Base-by-base conservation (phyloP, 768 basidiomycete species). In the Mycena venus region DNA sequence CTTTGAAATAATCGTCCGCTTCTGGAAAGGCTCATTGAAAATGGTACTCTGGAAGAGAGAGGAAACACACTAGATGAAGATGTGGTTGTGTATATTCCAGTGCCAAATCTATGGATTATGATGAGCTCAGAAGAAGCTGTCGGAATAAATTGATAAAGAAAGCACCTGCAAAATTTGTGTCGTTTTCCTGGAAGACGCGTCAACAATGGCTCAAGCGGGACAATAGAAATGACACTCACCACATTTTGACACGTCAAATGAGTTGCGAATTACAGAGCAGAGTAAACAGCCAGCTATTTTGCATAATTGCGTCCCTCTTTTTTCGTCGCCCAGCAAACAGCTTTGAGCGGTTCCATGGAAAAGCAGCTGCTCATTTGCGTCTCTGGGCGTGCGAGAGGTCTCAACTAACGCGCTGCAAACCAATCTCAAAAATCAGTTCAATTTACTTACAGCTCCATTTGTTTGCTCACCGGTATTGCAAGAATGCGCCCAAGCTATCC, bases 261-360 rank as follows among this genome's bases (percentile, higher is more conserved):
- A 92, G 19, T 84, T 85, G 21, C 89, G 86, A 59, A 93, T 82
- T 29, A 93, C 87, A 32, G 83, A 83, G 75, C 92, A 93, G 29
- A 93, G 79, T 72, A 83, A 85, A 63, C 92, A 93, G 67, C 86
- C 85, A 17, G 87, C 78, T 10, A 89, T 81, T 58, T 78, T 75
- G 73, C 92, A 93, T 17, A 89, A 84, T n/a, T 86, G 81, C 27
- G 87, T 81, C 42, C 88, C 85, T 55, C 80, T 82, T 11, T 78
- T 80, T 25, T 87, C 87, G 61, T 93, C 92, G 23, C 86, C 92
- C 10, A 93, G 74, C 4, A 86, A 79, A 76, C 92, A 93, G 12
- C 81, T 83, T 62, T 91, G 87, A 64, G 86, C 89, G 17, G 91
- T 93, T n/a, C 92, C 92, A 80, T 93, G 92, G 77, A 93, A 93